Conservation (phyloP, 371 early-diverging fungal genomes). For the Haplosporangium sp. region DNA sequence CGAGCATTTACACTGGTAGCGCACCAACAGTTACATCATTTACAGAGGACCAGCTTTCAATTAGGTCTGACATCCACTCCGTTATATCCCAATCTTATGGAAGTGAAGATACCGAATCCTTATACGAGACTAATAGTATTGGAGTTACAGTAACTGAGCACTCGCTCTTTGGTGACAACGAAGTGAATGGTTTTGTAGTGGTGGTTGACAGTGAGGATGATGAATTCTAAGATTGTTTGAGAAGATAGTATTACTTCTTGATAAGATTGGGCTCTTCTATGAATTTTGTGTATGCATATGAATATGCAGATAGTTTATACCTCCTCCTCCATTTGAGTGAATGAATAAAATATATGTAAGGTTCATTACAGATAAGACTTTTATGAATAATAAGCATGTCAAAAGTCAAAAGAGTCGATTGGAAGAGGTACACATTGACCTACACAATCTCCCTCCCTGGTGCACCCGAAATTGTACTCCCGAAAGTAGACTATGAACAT, state of each 20-base stretch:
- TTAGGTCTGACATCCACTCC: conserved; percentile 14
- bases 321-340: too few species aligned
- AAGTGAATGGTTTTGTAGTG: conserved; percentile 10
- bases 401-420: too few species aligned
- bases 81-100: too few species aligned
- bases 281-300: background rate
- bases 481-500: too few species aligned
- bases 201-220: conserved; percentile 12
- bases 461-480: too few species aligned
- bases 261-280: background rate
- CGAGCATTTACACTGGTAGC: background rate
- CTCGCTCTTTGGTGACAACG: background rate
- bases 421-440: too few species aligned
- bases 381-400: too few species aligned
- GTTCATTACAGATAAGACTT: too few species aligned
- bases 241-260: background rate
- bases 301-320: too few species aligned
- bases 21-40: conserved; percentile 2
- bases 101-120: background rate
- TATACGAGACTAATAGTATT: background rate
- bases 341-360: too few species aligned
- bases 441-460: too few species aligned
- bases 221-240: background rate
- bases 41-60: conserved; percentile 39
- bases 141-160: background rate